These are phyloP conservation scores for Luvunga scandens DNA, from an alignment of 345 rosid genomes.

Conservation along the genomic window DNA sequence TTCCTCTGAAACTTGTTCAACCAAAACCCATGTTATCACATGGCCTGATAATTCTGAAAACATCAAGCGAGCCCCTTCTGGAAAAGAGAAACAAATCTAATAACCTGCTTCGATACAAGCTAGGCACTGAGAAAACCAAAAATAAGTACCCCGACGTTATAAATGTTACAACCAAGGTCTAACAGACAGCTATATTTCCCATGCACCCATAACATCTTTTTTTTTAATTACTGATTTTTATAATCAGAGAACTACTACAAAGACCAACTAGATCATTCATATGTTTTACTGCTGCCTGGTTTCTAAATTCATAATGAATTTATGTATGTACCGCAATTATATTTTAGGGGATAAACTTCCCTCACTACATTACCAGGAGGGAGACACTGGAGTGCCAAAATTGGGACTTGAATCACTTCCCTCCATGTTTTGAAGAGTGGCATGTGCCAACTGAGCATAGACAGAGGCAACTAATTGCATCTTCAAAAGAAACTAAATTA, in stretches of 20 bases:
- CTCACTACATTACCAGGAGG: too few relatives aligned
- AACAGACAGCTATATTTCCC: background rate
- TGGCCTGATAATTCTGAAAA: background rate
- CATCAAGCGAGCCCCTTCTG: background rate
- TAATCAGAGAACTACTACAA: too few relatives aligned
- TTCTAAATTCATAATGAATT: too few relatives aligned
- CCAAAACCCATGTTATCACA: background rate
- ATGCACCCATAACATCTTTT: background rate
- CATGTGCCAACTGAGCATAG: background rate
- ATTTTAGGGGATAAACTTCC: too few relatives aligned
- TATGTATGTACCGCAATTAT: too few relatives aligned
- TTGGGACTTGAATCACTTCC: too few relatives aligned
- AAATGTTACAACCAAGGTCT: background rate
- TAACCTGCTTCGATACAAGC: background rate
- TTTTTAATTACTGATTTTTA: too few relatives aligned
- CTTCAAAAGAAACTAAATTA: background rate
- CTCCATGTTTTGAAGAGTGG: background rate
- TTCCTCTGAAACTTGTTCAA: background rate
- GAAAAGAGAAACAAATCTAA: background rate
- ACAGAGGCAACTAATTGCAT: background rate
- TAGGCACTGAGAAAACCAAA: too few relatives aligned
- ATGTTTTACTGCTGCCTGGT: too few relatives aligned
- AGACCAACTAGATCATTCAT: too few relatives aligned
- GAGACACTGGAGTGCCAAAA: too few relatives aligned
- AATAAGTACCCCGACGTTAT: background rate